phyloP scores from a whole-genome alignment of 2,329 filamentous ascomycete species.

The Clonostachys byssicola region DNA sequence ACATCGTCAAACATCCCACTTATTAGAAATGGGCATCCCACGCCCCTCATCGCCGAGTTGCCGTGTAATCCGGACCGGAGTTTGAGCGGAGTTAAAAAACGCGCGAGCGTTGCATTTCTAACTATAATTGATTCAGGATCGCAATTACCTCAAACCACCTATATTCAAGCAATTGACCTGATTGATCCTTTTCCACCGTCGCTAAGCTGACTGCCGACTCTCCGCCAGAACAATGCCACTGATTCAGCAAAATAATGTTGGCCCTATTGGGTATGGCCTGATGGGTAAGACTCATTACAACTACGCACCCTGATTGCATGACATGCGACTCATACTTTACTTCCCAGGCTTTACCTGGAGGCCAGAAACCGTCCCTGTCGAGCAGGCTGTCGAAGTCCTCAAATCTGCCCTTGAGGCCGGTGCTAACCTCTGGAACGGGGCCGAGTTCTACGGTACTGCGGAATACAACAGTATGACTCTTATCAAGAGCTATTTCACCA shows the following conservation, averaged over 20 bases:
- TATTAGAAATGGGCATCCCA: no score
- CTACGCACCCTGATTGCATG: neutral
- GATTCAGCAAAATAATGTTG: constrained; percentile 38
- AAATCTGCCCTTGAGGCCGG: constrained; percentile 42
- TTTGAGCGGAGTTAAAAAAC: no score
- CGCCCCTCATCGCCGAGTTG: no score
- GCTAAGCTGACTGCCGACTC: no score
- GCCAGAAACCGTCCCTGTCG: constrained; percentile 28
- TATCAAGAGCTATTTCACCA: constrained; percentile 57
- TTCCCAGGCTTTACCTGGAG: constrained; percentile 53
- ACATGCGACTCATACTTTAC: constrained; percentile 13
- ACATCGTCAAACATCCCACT: no score
- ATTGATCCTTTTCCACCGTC: no score
- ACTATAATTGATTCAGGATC: no score
- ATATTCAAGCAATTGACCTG: no score
- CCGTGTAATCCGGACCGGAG: no score
- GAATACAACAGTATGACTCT: constrained; percentile 55
- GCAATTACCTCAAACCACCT: no score
- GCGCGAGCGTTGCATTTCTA: no score
- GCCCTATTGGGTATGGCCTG: constrained; percentile 47
- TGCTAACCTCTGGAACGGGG: constrained; percentile 56
- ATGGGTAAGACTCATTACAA: constrained; percentile 35
- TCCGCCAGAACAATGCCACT: constrained; percentile 14
- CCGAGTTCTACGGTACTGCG: constrained; percentile 60
- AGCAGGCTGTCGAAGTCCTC: constrained; percentile 50